Percentiles rank a stretch among this genome's conserved stretches.
These are phyloP conservation scores for Tylopilus sp. DNA, from an alignment of 1,284 basidiomycete genomes.

Conservation along the genomic window DNA sequence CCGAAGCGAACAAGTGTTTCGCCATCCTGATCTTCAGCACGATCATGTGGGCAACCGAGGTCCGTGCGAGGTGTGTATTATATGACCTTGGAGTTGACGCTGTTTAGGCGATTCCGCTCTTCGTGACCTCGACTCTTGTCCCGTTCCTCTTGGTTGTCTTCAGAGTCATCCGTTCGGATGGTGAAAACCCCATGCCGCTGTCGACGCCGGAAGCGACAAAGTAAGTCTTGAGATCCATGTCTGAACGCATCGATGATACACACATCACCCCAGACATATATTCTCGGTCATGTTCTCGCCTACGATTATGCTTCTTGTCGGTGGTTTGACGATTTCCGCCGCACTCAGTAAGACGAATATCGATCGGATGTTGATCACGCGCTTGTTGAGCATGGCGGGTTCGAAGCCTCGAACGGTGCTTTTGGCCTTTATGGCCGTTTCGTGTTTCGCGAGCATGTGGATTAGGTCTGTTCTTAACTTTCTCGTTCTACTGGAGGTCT, in stretches of 20 bases:
- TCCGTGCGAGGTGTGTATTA: slow-evolving; percentile 26
- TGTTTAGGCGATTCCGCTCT: slow-evolving; percentile 88
- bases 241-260: slow-evolving; percentile 1
- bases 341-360: slow-evolving; percentile 97
- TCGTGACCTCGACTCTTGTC: slow-evolving; percentile 90
- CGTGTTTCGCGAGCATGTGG: slow-evolving; percentile 99
- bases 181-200: slow-evolving; percentile 53
- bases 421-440: slow-evolving; percentile 93
- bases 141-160: slow-evolving; percentile 89
- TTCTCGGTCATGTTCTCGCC: slow-evolving; percentile 83
- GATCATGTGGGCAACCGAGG: slow-evolving; percentile 95
- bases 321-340: slow-evolving; percentile 98
- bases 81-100: slow-evolving; percentile 7
- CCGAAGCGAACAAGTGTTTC: slow-evolving; percentile 88
- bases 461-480: slow-evolving; percentile 62
- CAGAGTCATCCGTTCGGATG: slow-evolving; percentile 65
- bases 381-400: slow-evolving; percentile 87
- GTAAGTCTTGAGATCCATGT: slow-evolving; percentile 42
- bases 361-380: slow-evolving; percentile 92
- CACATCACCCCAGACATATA: slow-evolving; percentile 48
- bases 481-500: slow-evolving; percentile 11
- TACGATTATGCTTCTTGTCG: slow-evolving; percentile 96
- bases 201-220: slow-evolving; percentile 76
- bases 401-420: slow-evolving; percentile 84
- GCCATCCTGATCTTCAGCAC: slow-evolving; percentile 91